phyloP scores from a whole-genome alignment of 2,329 filamentous ascomycete genomes.

The Aspergillus pseudonomiae region DNA sequence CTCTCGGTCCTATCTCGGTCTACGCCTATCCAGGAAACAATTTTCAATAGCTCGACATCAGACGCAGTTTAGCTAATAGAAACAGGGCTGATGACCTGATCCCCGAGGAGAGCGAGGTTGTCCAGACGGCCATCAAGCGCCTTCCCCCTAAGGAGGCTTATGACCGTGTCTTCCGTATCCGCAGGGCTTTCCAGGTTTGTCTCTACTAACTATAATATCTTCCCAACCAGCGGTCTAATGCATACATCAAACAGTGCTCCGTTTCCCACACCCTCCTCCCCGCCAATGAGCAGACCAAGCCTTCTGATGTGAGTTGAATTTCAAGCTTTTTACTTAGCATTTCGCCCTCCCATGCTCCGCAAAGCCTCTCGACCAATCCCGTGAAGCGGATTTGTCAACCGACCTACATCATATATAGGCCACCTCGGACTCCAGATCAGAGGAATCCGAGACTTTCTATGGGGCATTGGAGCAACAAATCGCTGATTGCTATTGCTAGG shows the following conservation, averaged over 20 bases:
- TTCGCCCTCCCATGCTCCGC: slow-evolving; percentile 28
- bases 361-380: slow-evolving; percentile 38
- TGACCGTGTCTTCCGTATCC: slow-evolving; percentile 96
- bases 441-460: not conserved
- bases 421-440: not conserved
- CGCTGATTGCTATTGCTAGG: slow-evolving; percentile 49
- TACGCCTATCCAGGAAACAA: slow-evolving; percentile 15
- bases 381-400: slow-evolving; percentile 41
- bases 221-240: slow-evolving; percentile 25
- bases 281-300: slow-evolving; percentile 67
- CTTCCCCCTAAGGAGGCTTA: slow-evolving; percentile 88
- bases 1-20: slow-evolving; percentile 3
- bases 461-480: not conserved
- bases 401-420: slow-evolving; percentile 7
- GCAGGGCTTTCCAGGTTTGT: slow-evolving; percentile 85
- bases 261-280: slow-evolving; percentile 68
- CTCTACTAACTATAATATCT: not conserved
- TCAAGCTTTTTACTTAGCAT: slow-evolving; percentile 14
- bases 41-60: slow-evolving; percentile 11
- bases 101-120: slow-evolving; percentile 84
- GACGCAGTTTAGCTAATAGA: slow-evolving; percentile 14
- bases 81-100: slow-evolving; percentile 90
- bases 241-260: slow-evolving; percentile 57
- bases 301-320: slow-evolving; percentile 60
- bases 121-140: slow-evolving; percentile 86